Evolutionary conservation across 495 filamentous ascomycete genomes (phyloP), one percentile per base, ranked within the genome.

Genomic region (Oleoguttula mirabilis): DNA sequence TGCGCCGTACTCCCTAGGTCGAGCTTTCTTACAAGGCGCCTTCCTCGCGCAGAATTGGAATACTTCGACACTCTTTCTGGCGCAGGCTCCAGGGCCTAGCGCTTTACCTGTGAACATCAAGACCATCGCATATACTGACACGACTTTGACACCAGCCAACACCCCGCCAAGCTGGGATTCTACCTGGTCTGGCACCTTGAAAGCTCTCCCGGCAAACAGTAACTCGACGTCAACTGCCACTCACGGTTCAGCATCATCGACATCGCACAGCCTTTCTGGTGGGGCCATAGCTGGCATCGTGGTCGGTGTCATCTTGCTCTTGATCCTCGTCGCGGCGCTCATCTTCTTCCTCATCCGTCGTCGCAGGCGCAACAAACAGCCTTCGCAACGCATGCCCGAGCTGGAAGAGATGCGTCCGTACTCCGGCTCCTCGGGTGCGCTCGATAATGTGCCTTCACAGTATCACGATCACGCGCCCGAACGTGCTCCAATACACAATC

Each of bases 21-120:
- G 74, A 19, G 63, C 72, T 1, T 77, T 78, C 39, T 48, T 77
- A 10, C 73, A 78, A 49, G 71, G 70, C 19, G 67, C 72, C 4
- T 75, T 76, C 42, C 43, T 75, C 0, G 72, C 68, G 12, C 61
- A 64, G 4, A 72, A 74, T 55, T 73, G 64, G 61, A 37, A 44
- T 11, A 11, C 41, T 10, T 1, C 10, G 11, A 44, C 31, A 7
- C 33, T 43, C 12, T 44, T 11, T 8, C 19, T 44, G 33, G 41
- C 41, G n/a, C 41, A 44, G 21, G 41, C 41, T 10, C 41, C 41
- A 8, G 41, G 41, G 10, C 41, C 41, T 8, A 16, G 25, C 16
- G 12, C 7, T 15, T 10, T 35, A 7, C 32, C 8, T 2, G 10
- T 19, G 15, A 6, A 17, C 10, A 10, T 21, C 16, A 41, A 44